These are phyloP conservation scores for Moniliophthora roreri DNA, from an alignment of 1,284 basidiomycete genomes.

Conservation along the genomic window DNA sequence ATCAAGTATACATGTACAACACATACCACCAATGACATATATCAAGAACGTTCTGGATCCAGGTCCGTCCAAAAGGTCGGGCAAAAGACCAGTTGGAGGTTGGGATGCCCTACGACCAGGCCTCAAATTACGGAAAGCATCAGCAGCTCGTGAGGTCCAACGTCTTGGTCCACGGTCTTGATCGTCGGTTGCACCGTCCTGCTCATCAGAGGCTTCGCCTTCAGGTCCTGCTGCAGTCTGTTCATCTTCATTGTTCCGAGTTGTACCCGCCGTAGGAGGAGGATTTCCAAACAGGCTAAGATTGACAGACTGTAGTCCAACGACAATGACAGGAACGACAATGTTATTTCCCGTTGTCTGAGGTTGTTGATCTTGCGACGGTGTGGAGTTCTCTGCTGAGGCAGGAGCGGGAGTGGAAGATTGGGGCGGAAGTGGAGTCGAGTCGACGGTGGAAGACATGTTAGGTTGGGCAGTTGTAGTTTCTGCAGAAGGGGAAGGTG, in stretches of 20 bases:
- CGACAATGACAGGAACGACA: conserved; percentile 78
- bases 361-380: conserved; percentile 21
- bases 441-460: neutral
- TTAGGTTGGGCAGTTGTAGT: neutral
- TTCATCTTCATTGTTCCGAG: conserved; percentile 17
- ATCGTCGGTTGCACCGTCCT: conserved; percentile 1
- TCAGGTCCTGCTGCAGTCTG: neutral
- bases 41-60: conserved; percentile 77
- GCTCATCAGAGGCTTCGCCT: no score
- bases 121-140: conserved; percentile 45
- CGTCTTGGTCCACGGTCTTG: conserved; percentile 19
- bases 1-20: conserved; percentile 9
- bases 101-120: neutral
- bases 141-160: conserved; percentile 54
- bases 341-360: conserved; percentile 33
- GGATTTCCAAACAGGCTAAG: conserved; percentile 36
- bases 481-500: neutral
- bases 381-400: conserved; percentile 14
- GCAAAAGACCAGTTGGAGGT: conserved; percentile 18
- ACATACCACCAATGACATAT: conserved; percentile 74
- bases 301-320: conserved; percentile 74
- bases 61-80: conserved; percentile 28
- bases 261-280: conserved; percentile 38
- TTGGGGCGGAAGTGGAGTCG: neutral
- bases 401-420: conserved; percentile 4